phyloP scores from a whole-genome alignment of 2,329 filamentous ascomycete genomes.

The Paradendryphiella salina region DNA sequence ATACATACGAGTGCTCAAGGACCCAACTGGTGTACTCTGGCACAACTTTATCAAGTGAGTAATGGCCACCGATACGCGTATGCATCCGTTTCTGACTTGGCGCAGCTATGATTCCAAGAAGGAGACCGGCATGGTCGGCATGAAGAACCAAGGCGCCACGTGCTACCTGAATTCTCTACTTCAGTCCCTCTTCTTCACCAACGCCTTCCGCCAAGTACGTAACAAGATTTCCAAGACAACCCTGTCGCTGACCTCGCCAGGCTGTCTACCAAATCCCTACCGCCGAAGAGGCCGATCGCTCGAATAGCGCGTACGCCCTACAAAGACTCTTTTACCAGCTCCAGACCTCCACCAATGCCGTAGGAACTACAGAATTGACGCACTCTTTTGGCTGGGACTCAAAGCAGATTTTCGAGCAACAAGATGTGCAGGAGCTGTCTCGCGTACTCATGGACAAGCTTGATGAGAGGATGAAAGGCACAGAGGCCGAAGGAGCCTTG shows the following conservation, averaged over 20 bases:
- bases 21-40: constrained; percentile 87
- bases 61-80: not conserved
- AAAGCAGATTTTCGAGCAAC: constrained; percentile 96
- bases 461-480: constrained; percentile 98
- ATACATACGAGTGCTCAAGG: constrained; percentile 79
- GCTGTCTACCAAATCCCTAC: constrained; percentile 98
- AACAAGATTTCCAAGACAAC: no score
- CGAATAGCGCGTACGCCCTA: constrained; percentile 89
- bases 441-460: constrained; percentile 96
- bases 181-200: constrained; percentile 59
- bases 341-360: constrained; percentile 80
- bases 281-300: constrained; percentile 74
- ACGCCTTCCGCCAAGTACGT: constrained; percentile 85
- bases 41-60: constrained; percentile 78
- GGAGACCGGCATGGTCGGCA: constrained; percentile 93
- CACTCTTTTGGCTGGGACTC: constrained; percentile 99
- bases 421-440: constrained; percentile 96
- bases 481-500: constrained; percentile 83
- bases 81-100: not conserved
- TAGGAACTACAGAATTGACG: constrained; percentile 89
- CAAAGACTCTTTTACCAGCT: constrained; percentile 94
- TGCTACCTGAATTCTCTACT: constrained; percentile 58
- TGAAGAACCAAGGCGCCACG: constrained; percentile 91
- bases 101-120: constrained; percentile 91
- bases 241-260: constrained; percentile 50